A percentile compares a stretch with the other conserved stretches of the same genome.
phyloP scores from a whole-genome alignment of 345 rosid species.

The Populus alba region DNA sequence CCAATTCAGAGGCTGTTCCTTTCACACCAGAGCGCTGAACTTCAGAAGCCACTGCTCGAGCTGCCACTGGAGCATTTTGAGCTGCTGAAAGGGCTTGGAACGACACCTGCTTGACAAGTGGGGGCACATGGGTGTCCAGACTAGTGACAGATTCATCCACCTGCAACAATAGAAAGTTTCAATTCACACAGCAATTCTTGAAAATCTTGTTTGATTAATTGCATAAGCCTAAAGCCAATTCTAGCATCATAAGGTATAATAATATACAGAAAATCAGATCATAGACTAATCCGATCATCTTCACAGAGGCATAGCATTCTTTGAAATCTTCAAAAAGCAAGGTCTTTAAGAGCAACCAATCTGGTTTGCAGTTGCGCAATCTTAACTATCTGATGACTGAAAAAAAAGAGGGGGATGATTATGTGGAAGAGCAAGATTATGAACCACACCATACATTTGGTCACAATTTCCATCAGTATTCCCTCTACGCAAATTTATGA shows the following conservation, averaged over 20 bases:
- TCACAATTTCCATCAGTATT: too few relatives aligned
- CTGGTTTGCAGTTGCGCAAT: background rate
- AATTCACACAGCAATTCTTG: background rate
- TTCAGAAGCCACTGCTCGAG: conserved; percentile 59
- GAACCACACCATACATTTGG: background rate
- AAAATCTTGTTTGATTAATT: background rate
- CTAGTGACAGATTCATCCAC: conserved; percentile 62
- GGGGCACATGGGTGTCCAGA: conserved; percentile 67
- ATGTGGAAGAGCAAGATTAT: background rate
- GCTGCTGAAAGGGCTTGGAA: conserved; percentile 67
- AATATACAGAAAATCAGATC: background rate
- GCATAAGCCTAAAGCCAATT: background rate
- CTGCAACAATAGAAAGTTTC: conserved; percentile 30
- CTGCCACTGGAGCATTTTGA: conserved; percentile 65
- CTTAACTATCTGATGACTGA: background rate
- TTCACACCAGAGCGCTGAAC: conserved; percentile 62
- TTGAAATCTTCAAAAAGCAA: background rate
- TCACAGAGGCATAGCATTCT: background rate
- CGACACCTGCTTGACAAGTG: conserved; percentile 68
- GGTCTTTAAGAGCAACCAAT: background rate
- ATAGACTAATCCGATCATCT: background rate
- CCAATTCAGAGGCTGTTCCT: conserved; percentile 67
- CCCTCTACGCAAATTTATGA: too few relatives aligned
- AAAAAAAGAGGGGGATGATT: background rate
- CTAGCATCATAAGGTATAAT: background rate